A percentile compares a stretch with the other conserved stretches of the same genome.
Conservation (phyloP, 2,329 filamentous ascomycete genomes). For the Drechslera avenae region DNA sequence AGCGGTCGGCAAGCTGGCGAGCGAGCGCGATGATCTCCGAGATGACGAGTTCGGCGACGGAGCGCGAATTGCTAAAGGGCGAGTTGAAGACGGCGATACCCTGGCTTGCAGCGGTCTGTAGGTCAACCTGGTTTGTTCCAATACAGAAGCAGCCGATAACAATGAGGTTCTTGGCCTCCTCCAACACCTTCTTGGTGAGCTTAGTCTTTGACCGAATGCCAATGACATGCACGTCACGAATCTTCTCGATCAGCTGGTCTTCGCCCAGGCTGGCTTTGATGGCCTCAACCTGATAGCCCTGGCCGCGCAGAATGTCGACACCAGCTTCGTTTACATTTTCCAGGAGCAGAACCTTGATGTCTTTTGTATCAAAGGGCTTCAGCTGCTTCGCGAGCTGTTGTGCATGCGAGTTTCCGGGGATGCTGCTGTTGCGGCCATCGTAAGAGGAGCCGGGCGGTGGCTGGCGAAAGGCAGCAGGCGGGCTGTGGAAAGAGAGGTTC, state of each 20-base stretch:
- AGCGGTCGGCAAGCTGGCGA: slow-evolving; percentile 90
- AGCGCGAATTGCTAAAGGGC: slow-evolving; percentile 96
- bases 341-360: slow-evolving; percentile 93
- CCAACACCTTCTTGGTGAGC: slow-evolving; percentile 81
- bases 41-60: slow-evolving; percentile 95
- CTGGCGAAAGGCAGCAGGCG: slow-evolving; percentile 62
- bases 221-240: slow-evolving; percentile 95
- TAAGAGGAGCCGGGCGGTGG: slow-evolving; percentile 39
- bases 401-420: slow-evolving; percentile 22
- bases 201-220: slow-evolving; percentile 98
- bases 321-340: slow-evolving; percentile 97
- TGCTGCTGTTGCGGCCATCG: slow-evolving; percentile 47
- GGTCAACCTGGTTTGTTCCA: slow-evolving; percentile 92
- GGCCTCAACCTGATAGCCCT: slow-evolving; percentile 96
- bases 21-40: slow-evolving; percentile 90
- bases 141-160: slow-evolving; percentile 99
- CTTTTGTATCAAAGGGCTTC: slow-evolving; percentile 93
- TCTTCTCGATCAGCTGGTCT: slow-evolving; percentile 95
- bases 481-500: slow-evolving; percentile 74
- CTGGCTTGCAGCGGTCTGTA: slow-evolving; percentile 78
- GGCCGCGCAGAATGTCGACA: slow-evolving; percentile 75
- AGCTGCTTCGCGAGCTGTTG: slow-evolving; percentile 69
- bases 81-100: slow-evolving; percentile 99
- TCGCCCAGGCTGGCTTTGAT: slow-evolving; percentile 89
- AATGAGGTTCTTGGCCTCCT: slow-evolving; percentile 89